Evolutionary conservation across 805 yeast species (phyloP).

Genomic region (Zygoascus tannicola): DNA sequence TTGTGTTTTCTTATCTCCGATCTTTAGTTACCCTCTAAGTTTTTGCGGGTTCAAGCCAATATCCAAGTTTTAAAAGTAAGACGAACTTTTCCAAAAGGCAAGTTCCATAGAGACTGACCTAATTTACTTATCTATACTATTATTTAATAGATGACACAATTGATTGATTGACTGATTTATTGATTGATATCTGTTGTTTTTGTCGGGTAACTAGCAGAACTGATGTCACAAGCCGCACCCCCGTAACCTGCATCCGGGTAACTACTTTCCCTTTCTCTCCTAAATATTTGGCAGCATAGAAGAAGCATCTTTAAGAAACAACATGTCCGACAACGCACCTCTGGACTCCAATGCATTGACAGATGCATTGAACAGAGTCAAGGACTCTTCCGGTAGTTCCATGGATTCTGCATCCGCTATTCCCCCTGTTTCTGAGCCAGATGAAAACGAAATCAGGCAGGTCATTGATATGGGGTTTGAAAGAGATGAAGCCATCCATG

Average conservation of each 20-base stretch:
- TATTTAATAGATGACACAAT: no score
- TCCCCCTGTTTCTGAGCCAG: neutral
- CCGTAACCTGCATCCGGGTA: neutral
- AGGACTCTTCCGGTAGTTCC: neutral
- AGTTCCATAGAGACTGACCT: neutral
- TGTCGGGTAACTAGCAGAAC: no score
- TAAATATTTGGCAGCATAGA: no score
- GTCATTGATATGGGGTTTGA: constrained; percentile 27
- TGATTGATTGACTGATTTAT: no score
- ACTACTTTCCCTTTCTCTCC: no score
- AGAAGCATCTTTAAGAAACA: neutral
- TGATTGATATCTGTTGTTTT: no score
- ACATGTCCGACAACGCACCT: neutral
- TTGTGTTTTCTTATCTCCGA: no score
- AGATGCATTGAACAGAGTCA: constrained; percentile 6
- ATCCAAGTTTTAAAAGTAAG: no score
- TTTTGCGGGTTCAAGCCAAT: no score
- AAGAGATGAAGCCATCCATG: constrained; percentile 21
- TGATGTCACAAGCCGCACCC: neutral
- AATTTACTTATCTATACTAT: neutral
- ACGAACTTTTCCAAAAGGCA: no score
- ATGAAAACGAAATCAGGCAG: constrained; percentile 12
- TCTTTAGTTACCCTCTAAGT: no score
- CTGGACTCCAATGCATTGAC: constrained; percentile 6
- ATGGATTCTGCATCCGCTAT: constrained; percentile 3